Conservation (phyloP, 202 grass and related monocot species). For the Zoysia matrella region DNA sequence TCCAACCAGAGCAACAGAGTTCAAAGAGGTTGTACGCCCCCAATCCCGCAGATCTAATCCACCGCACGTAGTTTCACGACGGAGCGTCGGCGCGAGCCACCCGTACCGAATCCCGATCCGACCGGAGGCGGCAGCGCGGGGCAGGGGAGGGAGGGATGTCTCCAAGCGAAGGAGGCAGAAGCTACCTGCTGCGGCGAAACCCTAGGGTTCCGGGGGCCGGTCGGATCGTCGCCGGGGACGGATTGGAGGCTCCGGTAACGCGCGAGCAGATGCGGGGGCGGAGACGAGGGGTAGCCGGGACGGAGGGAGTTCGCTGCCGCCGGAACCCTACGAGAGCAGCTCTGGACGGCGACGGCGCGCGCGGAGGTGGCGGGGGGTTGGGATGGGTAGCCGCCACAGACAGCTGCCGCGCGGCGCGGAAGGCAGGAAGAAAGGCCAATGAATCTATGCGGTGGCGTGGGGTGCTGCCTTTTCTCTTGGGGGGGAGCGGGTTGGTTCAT, state of each 20-base stretch:
- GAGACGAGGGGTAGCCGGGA: neutral
- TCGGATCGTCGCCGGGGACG: constrained; percentile 40
- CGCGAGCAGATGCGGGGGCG: neutral
- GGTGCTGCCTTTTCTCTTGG: neutral
- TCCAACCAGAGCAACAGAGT: neutral
- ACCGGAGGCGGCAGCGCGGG: neutral
- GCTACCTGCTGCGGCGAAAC: constrained; percentile 37
- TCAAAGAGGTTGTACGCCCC: neutral
- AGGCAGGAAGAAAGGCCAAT: neutral
- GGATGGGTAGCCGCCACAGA: constrained; percentile 3
- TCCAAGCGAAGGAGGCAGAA: neutral
- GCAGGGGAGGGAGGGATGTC: neutral
- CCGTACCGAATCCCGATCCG: constrained; percentile 33
- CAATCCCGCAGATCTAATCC: constrained; percentile 50
- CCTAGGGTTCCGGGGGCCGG: constrained; percentile 26
- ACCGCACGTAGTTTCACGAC: neutral
- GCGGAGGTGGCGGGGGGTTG: neutral
- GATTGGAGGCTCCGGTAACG: neutral
- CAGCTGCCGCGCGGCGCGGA: neutral
- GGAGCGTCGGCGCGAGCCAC: neutral
- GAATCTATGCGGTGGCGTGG: constrained; percentile 13
- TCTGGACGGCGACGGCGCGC: neutral
- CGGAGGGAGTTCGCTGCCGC: no score
- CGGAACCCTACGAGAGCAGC: neutral
- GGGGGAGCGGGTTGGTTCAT: neutral